These are phyloP conservation scores for Onygena corvina DNA, from an alignment of 2,329 filamentous ascomycete genomes.

Conservation along the genomic window DNA sequence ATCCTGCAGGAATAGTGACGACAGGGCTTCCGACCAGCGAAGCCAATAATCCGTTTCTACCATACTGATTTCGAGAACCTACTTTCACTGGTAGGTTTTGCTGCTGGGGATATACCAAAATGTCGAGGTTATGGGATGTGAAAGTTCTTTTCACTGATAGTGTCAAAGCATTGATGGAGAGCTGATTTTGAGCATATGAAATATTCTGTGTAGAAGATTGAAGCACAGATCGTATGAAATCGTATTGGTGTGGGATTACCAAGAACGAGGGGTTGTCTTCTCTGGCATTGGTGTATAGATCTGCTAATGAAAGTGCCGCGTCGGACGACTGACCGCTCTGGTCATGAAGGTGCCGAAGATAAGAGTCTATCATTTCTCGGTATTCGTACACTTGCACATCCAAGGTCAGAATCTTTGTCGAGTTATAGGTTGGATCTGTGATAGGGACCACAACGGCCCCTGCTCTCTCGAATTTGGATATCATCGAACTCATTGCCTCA, in stretches of 20 bases:
- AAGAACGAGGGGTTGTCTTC: conserved; percentile 39
- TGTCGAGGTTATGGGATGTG: conserved; percentile 39
- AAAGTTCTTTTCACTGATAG: conserved; percentile 42
- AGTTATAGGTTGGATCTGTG: conserved; percentile 40
- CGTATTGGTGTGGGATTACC: conserved; percentile 48
- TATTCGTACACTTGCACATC: conserved; percentile 54
- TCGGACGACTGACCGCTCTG: neutral
- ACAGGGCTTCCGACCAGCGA: conserved; percentile 44
- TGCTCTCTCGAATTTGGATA: conserved; percentile 34
- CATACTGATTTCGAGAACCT: conserved; percentile 45
- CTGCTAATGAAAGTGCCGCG: conserved; percentile 27
- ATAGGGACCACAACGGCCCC: conserved; percentile 44
- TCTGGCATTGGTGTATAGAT: conserved; percentile 31
- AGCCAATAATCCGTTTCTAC: conserved; percentile 47
- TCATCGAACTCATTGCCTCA: conserved; percentile 38
- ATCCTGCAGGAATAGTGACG: conserved; percentile 30
- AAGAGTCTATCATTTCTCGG: conserved; percentile 43
- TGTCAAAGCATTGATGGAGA: conserved; percentile 43
- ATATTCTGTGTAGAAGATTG: conserved; percentile 42
- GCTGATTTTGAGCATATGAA: conserved; percentile 39
- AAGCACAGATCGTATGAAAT: conserved; percentile 41
- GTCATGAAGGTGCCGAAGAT: conserved; percentile 37
- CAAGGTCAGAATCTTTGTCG: conserved; percentile 38
- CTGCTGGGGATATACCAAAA: conserved; percentile 53
- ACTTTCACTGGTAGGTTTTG: conserved; percentile 50